A percentile compares a stretch with the other conserved stretches of the same genome.
Evolutionary conservation across 257 asterid genomes (phyloP).

Genomic region (Capsicum rhomboideum): DNA sequence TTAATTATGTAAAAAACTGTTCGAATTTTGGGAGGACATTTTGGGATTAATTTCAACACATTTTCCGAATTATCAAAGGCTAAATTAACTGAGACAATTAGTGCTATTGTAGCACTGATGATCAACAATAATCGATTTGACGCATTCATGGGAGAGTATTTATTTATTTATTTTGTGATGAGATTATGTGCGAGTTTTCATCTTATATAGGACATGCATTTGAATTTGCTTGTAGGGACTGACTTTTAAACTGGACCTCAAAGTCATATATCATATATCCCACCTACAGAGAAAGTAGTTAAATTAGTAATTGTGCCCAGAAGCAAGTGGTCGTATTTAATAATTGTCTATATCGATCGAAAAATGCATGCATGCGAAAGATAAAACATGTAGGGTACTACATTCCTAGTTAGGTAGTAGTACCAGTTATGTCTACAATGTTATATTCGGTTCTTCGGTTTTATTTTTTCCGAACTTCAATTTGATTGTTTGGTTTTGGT

Average conservation of each 20-base stretch:
- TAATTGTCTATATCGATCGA: neutral
- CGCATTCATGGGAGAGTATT: slow-evolving; percentile 9
- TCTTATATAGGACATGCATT: neutral
- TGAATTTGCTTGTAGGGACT: neutral
- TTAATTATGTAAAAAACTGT: too few species aligned
- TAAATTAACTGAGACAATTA: slow-evolving; percentile 32
- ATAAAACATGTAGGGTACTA: neutral
- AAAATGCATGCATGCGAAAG: neutral
- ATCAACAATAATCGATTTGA: slow-evolving; percentile 16
- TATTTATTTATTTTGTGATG: neutral
- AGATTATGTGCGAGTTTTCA: neutral
- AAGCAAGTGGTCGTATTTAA: neutral
- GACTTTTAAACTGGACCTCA: neutral
- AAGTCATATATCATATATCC: too few species aligned
- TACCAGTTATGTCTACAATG: too few species aligned
- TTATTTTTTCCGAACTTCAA: too few species aligned
- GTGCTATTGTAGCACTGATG: neutral
- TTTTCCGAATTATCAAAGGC: slow-evolving; percentile 24
- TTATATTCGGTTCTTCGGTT: too few species aligned
- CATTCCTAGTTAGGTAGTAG: neutral
- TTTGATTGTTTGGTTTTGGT: too few species aligned
- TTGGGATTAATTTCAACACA: slow-evolving; percentile 24
- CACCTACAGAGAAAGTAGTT: neutral
- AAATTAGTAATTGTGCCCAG: neutral
- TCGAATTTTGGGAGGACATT: slow-evolving; percentile 7